Evolutionary conservation across 2,329 filamentous ascomycete species (phyloP).

Genomic region (Amylocarpus encephaloides): DNA sequence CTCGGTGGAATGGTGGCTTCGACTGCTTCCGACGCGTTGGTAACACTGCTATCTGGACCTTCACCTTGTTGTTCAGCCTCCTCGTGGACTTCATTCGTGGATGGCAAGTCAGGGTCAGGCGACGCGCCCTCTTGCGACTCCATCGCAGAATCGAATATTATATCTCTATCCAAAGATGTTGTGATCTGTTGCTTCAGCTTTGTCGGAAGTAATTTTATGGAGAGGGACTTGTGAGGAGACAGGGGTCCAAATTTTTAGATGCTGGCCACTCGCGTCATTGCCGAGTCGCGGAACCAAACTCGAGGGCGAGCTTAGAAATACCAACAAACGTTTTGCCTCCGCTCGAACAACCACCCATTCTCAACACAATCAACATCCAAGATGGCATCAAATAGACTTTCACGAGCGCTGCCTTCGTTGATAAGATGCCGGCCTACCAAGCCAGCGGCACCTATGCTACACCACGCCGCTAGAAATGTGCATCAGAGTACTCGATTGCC

Average conservation of each 20-base stretch:
- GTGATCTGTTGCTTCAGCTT: neutral
- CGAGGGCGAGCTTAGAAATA: neutral
- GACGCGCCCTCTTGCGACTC: neutral
- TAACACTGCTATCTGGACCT: neutral
- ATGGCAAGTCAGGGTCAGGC: neutral
- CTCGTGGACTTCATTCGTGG: neutral
- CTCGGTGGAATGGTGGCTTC: neutral
- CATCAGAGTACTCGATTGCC: conserved; percentile 40
- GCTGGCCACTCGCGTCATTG: neutral
- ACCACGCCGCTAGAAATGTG: conserved; percentile 33
- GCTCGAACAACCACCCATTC: neutral
- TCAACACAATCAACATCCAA: neutral
- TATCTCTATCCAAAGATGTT: neutral
- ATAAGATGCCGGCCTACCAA: conserved; percentile 24
- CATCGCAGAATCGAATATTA: neutral
- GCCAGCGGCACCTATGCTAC: conserved; percentile 3
- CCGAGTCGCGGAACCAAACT: neutral
- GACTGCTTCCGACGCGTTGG: neutral
- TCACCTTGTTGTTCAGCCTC: neutral
- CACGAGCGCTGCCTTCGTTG: conserved; percentile 18
- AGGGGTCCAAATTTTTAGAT: too few relatives aligned
- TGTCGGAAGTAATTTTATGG: too few relatives aligned
- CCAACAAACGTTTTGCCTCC: neutral
- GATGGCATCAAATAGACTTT: conserved; percentile 14
- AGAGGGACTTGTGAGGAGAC: too few relatives aligned